Base-by-base conservation (phyloP, 352 stramenopile genomes). In the Phytophthora sp. region DNA sequence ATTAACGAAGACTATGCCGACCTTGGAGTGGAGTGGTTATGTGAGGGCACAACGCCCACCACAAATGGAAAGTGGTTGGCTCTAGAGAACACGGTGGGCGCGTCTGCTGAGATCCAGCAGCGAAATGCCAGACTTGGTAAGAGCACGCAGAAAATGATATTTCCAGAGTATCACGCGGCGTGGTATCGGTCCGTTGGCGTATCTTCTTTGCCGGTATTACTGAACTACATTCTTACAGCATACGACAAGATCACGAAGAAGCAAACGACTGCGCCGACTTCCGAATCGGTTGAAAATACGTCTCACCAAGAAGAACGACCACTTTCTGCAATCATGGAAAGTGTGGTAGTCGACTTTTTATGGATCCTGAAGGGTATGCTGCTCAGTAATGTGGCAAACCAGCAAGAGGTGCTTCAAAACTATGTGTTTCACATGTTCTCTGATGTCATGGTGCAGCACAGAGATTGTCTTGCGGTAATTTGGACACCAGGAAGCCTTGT, bases 41-140 rank as follows among this genome's bases (percentile, higher is more conserved):
- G 74, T 28, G 86, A 94, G 66, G 86, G 86, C 2, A 69, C 64
- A 2, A 60, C 57, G 2, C 57, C 76, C 0, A 79, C 70, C 9
- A 43, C 49, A 1, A 81, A 74, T 10, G 82, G 76, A 12, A 88
- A 90, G 49, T 94, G 86, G 86, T 32, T 92, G 20, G 65, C 71
- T 1, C 41, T 94, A 17, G 86, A 94, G 53, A 79, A 57, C 38
- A 76, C 71, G 10, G 59, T 79, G 9, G 81, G 75, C 0, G 49
- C 70, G 2, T 92, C 79, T 9, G 77, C 83, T 12, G 86, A 92
- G 55, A 91, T 94, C 17, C 82, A 91, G 46, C 83, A 94, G 35
- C 82, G 84, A 4, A 88, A 89, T 35, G 83, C 82, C 8, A 66
- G 78, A 1, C 54, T 92, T 6, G 79, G 79, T 0, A 91, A 88